These are phyloP conservation scores for Lactarius akahatsu DNA, from an alignment of 768 basidiomycete species.

Conservation along the genomic window DNA sequence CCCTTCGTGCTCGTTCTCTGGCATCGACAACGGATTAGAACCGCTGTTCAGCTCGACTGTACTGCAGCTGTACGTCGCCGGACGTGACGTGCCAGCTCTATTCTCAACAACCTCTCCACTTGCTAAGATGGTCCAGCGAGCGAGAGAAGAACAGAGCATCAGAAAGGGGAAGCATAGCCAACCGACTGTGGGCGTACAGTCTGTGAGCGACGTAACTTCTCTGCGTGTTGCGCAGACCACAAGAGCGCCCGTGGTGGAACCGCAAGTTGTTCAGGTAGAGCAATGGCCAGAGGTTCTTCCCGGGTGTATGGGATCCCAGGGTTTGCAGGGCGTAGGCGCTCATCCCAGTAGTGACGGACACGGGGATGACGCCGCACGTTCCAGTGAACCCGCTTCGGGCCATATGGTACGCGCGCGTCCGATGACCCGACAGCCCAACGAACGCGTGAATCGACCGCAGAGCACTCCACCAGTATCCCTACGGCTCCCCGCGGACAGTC, in stretches of 20 bases:
- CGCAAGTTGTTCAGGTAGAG: neutral
- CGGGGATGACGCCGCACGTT: neutral
- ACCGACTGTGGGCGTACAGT: neutral
- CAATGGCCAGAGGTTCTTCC: neutral
- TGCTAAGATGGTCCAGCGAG: neutral
- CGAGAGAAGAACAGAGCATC: neutral
- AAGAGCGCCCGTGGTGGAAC: neutral
- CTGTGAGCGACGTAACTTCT: neutral
- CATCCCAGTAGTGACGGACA: neutral
- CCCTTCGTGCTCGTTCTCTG: neutral
- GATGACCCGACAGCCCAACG: neutral
- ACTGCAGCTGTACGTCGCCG: neutral
- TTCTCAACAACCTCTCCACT: constrained; percentile 4
- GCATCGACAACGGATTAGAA: neutral
- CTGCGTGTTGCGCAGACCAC: neutral
- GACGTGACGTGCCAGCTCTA: neutral
- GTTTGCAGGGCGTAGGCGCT: neutral
- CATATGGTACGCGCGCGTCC: neutral
- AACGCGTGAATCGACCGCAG: neutral
- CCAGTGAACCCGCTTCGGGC: neutral
- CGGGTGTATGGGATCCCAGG: neutral
- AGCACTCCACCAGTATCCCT: neutral
- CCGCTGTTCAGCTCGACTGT: neutral
- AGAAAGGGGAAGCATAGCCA: neutral
- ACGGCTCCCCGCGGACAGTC: neutral